These are phyloP conservation scores for Paramecium biaurelia DNA, from an alignment of 73 alveolate species.

Conservation along the genomic window DNA sequence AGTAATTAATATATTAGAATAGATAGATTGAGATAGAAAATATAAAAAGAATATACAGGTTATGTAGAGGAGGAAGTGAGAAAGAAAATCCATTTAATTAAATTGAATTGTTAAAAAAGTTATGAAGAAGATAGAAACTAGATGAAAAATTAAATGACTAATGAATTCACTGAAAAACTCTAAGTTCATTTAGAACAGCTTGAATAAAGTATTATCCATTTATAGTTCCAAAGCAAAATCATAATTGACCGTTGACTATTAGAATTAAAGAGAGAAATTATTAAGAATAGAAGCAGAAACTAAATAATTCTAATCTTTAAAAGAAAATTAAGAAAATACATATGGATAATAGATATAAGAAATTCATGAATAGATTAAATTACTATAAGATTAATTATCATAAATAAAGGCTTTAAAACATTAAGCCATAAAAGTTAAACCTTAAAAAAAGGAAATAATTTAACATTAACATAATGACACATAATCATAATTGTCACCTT, in stretches of 20 bases:
- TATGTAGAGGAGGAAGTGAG: conserved; percentile 26
- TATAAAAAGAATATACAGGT: background rate
- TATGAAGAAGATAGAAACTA: background rate
- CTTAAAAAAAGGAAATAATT: background rate
- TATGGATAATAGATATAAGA: background rate
- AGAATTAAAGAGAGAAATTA: background rate
- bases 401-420: background rate
- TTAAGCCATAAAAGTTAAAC: background rate
- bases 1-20: background rate
- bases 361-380: background rate
- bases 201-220: background rate
- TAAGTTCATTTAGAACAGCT: background rate
- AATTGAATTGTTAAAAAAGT: background rate
- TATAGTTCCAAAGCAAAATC: background rate
- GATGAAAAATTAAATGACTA: background rate
- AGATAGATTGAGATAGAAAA: background rate
- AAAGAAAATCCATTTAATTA: background rate
- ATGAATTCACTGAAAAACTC: background rate
- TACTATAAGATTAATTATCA: background rate
- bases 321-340: background rate
- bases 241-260: background rate
- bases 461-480: background rate
- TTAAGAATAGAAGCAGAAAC: background rate
- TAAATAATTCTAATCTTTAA: background rate
- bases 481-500: background rate